Evolutionary conservation across 2,329 filamentous ascomycete species (phyloP).

Genomic region (Alternaria viburni): DNA sequence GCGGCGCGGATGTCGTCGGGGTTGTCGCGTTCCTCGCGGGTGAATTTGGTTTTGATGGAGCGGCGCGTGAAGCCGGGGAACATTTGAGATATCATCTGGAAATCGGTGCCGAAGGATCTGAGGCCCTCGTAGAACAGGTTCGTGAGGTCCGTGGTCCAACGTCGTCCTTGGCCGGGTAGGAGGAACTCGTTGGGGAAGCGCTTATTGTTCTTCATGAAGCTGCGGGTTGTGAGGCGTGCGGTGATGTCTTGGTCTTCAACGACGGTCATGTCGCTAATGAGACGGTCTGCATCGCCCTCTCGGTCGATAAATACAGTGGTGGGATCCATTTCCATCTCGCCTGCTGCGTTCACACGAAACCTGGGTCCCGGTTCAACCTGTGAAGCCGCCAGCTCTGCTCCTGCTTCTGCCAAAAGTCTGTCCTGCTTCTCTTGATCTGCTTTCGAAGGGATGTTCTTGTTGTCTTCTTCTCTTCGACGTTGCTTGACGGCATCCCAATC

Average conservation of each 20-base stretch:
- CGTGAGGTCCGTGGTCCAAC: constrained; percentile 74
- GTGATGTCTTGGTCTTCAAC: constrained; percentile 83
- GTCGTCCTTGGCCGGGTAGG: constrained; percentile 52
- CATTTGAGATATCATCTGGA: constrained; percentile 78
- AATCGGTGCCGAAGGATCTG: constrained; percentile 80
- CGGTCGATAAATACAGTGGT: constrained; percentile 71
- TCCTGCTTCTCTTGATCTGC: constrained; percentile 33
- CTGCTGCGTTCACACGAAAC: constrained; percentile 66
- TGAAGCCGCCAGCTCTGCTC: constrained; percentile 16
- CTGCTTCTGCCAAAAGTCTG: constrained; percentile 24
- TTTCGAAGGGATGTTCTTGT: constrained; percentile 24
- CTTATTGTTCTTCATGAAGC: constrained; percentile 68
- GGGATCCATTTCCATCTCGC: constrained; percentile 74
- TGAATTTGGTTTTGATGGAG: constrained; percentile 83
- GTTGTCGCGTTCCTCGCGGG: constrained; percentile 74
- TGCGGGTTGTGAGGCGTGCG: constrained; percentile 70
- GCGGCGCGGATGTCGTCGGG: constrained; percentile 68
- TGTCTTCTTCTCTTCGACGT: constrained; percentile 46
- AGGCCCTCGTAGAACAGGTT: constrained; percentile 78
- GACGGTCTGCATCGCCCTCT: constrained; percentile 66
- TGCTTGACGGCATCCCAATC: constrained; percentile 61
- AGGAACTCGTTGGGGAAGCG: constrained; percentile 56
- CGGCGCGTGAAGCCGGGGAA: constrained; percentile 74
- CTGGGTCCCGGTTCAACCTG: constrained; percentile 52
- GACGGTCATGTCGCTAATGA: constrained; percentile 62